phyloP scores from a whole-genome alignment of 257 asterid species.

The Solanum pimpinellifolium region DNA sequence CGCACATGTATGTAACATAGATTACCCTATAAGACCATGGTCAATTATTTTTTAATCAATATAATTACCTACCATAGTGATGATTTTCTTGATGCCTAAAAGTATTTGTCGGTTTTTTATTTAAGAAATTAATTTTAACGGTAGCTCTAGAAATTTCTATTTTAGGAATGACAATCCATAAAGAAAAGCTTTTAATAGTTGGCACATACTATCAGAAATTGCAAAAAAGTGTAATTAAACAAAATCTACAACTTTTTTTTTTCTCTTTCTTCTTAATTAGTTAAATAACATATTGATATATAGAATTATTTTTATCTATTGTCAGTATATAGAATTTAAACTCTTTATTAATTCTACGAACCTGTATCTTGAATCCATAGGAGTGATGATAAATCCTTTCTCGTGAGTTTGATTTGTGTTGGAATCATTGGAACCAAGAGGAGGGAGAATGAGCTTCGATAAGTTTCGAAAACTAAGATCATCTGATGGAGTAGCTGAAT shows the following conservation, averaged over 20 bases:
- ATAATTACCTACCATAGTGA: neutral
- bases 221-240: neutral
- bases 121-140: neutral
- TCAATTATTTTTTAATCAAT: neutral
- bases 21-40: neutral
- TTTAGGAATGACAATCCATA: neutral
- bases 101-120: neutral
- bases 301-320: neutral
- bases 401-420: neutral
- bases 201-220: neutral
- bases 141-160: neutral
- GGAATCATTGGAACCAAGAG: constrained; percentile 48
- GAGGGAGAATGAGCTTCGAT: constrained; percentile 76
- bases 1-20: neutral
- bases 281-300: neutral
- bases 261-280: neutral
- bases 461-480: constrained; percentile 49
- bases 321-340: neutral
- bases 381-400: constrained; percentile 37
- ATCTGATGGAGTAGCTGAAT: neutral
- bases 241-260: neutral
- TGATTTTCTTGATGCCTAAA: neutral
- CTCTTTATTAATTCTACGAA: neutral
- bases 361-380: constrained; percentile 78
- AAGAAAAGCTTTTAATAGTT: neutral